Conservation (phyloP, 768 basidiomycete genomes). For the Tephrocybe rancida region DNA sequence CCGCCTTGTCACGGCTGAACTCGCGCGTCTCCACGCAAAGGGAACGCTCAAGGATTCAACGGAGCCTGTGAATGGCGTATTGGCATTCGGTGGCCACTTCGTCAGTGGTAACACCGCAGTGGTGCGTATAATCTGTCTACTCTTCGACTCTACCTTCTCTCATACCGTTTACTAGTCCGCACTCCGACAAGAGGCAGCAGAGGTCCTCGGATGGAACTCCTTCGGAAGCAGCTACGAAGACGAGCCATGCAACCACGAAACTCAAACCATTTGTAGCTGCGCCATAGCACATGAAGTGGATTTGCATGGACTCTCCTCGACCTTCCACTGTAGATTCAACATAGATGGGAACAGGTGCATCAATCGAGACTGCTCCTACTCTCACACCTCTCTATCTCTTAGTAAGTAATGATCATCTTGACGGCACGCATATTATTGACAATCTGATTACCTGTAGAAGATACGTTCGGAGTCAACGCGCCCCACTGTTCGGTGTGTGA, state of each 20-base stretch:
- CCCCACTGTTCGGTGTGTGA: conserved; percentile 27
- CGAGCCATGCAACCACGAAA: conserved; percentile 16
- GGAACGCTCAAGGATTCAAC: conserved; percentile 12
- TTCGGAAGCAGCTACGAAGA: conserved; percentile 7
- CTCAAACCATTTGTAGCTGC: conserved; percentile 21
- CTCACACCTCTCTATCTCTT: conserved; percentile 16
- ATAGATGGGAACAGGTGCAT: conserved; percentile 23
- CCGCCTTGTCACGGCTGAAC: conserved; percentile 21
- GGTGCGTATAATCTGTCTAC: conserved; percentile 14
- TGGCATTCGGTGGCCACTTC: conserved; percentile 22
- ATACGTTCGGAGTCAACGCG: conserved; percentile 5
- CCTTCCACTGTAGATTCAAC: conserved; percentile 25
- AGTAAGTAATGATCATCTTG: conserved; percentile 15
- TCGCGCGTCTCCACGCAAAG: conserved; percentile 19
- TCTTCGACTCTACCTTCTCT: background rate
- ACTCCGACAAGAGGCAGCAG: conserved; percentile 20
- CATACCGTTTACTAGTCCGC: conserved; percentile 13
- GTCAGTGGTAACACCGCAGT: conserved; percentile 23
- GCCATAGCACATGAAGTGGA: conserved; percentile 22
- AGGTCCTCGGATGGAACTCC: conserved; percentile 17
- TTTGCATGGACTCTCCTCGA: conserved; percentile 21
- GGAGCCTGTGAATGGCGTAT: conserved; percentile 17
- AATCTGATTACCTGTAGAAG: background rate
- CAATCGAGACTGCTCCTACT: conserved; percentile 25
- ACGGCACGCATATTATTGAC: background rate